Evolutionary conservation across 805 yeast genomes (phyloP), one percentile per base, ranked within the genome.

Genomic region (Zygotorulaspora florentina): DNA sequence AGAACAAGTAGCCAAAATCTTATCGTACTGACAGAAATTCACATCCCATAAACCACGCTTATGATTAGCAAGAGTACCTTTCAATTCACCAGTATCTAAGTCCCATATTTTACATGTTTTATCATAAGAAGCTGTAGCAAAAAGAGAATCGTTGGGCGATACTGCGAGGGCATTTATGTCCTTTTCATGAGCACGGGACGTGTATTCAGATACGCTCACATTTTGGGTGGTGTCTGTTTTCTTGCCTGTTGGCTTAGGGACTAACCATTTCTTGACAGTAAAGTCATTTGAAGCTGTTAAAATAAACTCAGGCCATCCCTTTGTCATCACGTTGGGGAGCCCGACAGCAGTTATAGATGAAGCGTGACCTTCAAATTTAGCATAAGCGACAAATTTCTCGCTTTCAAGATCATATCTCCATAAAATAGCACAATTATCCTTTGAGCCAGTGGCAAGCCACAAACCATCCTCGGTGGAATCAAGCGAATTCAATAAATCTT

Each of bases 131-230:
- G 96, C 98, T 1, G 97, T 85, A 0, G 96, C 98, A 59, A 93
- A 82, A 41, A 76, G 72, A 52, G 83, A 84, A 65, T 91, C 95
- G 59, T 89, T 87, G 13, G 96, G 96, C n/a, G 97, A 76, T 3
- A 93, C 73, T 53, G 89, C 96, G 43, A 93, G 69, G 2, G 91
- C 77, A 59, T 93, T 95, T 49, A 93, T 93, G 65, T 93, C 96
- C 64, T 91, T 93, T 45, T 93, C 98, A 64, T 93, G 99, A 1
- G 97, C 98, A 59, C 90, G 80, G 72, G 96, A 80, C 0, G 99
- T 93, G 65, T 84, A 93, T 44, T 82, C 88, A 2, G 96, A 85
- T 2, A 74, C 70, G 55, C 75, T 80, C 6, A 86, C 73, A 3
- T 59, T 45, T 12, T 61, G 54, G 3, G 68, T 56, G 3, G 56